Conservation (phyloP, 768 basidiomycete genomes). For the Naganishia friedmannii region DNA sequence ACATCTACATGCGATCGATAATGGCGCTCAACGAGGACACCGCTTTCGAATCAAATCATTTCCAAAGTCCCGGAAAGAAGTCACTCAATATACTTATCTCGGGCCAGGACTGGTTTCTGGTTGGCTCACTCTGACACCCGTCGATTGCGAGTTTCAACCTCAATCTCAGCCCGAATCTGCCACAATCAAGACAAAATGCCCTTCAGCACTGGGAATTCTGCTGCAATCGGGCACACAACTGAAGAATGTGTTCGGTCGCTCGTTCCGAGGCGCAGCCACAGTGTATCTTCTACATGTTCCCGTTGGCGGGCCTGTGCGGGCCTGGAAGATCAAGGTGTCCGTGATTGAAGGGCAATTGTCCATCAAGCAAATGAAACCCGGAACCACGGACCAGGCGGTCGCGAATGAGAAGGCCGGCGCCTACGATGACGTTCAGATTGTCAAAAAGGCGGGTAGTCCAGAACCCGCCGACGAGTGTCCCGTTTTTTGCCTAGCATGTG, state of each 20-base stretch:
- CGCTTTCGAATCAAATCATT: not conserved
- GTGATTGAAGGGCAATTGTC: not conserved
- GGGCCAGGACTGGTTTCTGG: not conserved
- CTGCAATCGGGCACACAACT: not conserved
- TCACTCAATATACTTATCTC: not conserved
- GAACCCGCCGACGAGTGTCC: not conserved
- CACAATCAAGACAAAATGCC: not conserved
- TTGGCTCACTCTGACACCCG: not conserved
- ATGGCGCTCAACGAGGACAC: too few relatives aligned
- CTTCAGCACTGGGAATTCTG: not conserved
- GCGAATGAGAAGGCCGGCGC: not conserved
- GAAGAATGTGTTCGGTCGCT: not conserved
- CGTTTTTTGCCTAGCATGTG: not conserved
- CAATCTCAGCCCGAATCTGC: not conserved
- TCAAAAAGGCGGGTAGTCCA: not conserved
- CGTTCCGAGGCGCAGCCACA: not conserved
- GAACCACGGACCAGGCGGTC: not conserved
- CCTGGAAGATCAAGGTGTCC: not conserved
- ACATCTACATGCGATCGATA: not conserved
- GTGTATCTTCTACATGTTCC: not conserved
- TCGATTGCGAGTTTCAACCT: not conserved
- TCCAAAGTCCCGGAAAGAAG: not conserved
- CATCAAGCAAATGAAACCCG: not conserved
- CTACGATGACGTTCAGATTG: not conserved
- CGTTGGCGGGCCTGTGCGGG: not conserved